These are phyloP conservation scores for Cenococcum geophilum DNA, from an alignment of 495 filamentous ascomycete genomes.

Conservation along the genomic window DNA sequence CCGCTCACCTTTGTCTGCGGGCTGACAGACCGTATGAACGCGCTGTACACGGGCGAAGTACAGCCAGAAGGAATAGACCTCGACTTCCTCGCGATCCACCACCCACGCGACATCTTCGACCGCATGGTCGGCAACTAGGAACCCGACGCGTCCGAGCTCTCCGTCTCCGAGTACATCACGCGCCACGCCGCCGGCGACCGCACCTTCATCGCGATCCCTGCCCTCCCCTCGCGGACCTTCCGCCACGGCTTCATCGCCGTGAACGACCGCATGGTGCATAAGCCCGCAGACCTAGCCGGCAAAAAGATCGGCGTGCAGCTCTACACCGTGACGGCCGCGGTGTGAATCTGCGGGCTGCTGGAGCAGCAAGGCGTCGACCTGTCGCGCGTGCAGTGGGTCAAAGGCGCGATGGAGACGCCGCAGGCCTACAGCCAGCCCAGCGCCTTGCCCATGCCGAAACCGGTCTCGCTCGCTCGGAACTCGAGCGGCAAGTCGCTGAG, in stretches of 20 bases:
- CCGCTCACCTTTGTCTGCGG: too few relatives aligned
- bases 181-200: conserved; percentile 34
- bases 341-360: conserved; percentile 39
- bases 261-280: conserved; percentile 35
- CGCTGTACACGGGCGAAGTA: conserved; percentile 20
- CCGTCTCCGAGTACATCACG: conserved; percentile 38
- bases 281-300: conserved; percentile 39
- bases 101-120: conserved; percentile 31
- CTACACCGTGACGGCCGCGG: conserved; percentile 44
- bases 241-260: conserved; percentile 41
- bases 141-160: conserved; percentile 42
- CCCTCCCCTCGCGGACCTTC: conserved; percentile 41
- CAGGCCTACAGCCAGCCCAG: conserved; percentile 36
- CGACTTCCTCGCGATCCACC: conserved; percentile 30
- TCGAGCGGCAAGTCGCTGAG: conserved; percentile 34
- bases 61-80: conserved; percentile 32
- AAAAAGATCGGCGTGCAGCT: conserved; percentile 41
- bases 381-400: conserved; percentile 36
- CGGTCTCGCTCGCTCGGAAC: conserved; percentile 32
- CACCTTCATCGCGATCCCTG: conserved; percentile 40
- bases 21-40: not conserved
- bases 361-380: conserved; percentile 39
- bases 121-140: conserved; percentile 31
- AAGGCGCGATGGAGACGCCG: conserved; percentile 37
- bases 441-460: conserved; percentile 32